Percentiles rank a stretch among this genome's conserved stretches.
Conservation (phyloP, 2,329 filamentous ascomycete species). For the Volutella citrinella region DNA sequence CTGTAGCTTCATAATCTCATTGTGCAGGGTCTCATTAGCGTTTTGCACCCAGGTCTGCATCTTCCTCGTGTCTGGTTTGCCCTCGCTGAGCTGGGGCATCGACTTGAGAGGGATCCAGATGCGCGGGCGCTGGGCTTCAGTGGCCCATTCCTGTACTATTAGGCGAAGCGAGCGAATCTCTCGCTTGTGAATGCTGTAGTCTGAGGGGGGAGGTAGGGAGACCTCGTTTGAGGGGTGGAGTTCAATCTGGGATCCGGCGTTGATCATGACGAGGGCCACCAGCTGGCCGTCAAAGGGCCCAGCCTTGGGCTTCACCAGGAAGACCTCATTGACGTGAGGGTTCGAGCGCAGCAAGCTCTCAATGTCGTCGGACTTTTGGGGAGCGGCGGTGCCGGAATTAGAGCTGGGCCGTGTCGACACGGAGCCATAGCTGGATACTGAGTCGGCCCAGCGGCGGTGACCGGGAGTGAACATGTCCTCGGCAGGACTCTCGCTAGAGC, state of each 20-base stretch:
- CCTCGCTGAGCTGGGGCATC: constrained; percentile 41
- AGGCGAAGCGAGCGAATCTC: constrained; percentile 41
- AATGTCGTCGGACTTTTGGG: constrained; percentile 13
- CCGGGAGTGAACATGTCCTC: constrained; percentile 10
- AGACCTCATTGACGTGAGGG: constrained; percentile 38
- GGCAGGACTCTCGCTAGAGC: constrained; percentile 2
- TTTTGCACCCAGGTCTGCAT: constrained; percentile 55
- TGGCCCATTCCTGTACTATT: constrained; percentile 34
- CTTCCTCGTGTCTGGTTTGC: constrained; percentile 39
- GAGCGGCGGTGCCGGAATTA: constrained; percentile 3
- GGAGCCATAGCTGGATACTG: constrained; percentile 15
- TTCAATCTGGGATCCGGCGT: constrained; percentile 9
- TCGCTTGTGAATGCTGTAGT: constrained; percentile 38
- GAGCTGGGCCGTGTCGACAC: constrained; percentile 7
- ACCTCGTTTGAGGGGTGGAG: constrained; percentile 32
- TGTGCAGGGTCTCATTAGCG: constrained; percentile 44
- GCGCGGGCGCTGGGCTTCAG: constrained; percentile 36
- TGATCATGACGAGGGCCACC: constrained; percentile 45
- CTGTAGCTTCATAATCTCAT: constrained; percentile 43
- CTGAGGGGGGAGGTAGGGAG: constrained; percentile 26
- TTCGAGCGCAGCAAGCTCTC: constrained; percentile 40
- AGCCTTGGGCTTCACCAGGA: constrained; percentile 45
- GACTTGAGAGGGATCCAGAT: constrained; percentile 47
- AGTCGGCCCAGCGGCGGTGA: constrained; percentile 1
- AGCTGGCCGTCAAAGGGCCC: constrained; percentile 49